A percentile compares a stretch with the other conserved stretches of the same genome.
These are phyloP conservation scores for Glycine soja DNA, from an alignment of 306 rosid species.

Conservation along the genomic window DNA sequence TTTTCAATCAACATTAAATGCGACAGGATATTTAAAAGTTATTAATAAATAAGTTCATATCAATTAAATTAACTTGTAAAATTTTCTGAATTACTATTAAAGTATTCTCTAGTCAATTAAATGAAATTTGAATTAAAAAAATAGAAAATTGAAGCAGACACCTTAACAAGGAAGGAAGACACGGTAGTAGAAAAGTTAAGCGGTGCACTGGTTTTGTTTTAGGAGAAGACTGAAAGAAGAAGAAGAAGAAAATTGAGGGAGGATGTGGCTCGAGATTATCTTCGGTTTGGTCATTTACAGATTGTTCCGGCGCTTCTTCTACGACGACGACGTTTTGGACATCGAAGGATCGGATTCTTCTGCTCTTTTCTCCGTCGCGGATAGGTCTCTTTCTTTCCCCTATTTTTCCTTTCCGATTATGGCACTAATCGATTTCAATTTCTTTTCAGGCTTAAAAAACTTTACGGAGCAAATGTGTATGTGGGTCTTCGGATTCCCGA, in stretches of 20 bases:
- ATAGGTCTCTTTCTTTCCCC: conserved; percentile 48
- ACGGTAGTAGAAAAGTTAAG: neutral
- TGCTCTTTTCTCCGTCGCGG: conserved; percentile 76
- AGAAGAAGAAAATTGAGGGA: neutral
- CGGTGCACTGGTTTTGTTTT: neutral
- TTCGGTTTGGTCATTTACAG: conserved; percentile 68
- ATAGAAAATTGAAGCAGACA: too few relatives aligned
- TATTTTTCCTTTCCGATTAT: neutral
- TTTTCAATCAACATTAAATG: too few relatives aligned
- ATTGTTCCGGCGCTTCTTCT: conserved; percentile 60
- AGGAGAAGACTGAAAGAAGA: neutral
- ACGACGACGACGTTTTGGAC: conserved; percentile 69
- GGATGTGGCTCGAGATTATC: conserved; percentile 74
- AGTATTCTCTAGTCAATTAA: too few relatives aligned
- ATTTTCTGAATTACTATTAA: too few relatives aligned
- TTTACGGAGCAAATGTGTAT: conserved; percentile 72
- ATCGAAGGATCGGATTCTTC: conserved; percentile 68
- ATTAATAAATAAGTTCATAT: too few relatives aligned
- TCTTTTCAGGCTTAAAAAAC: conserved; percentile 66
- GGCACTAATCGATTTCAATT: neutral
- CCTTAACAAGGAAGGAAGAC: too few relatives aligned
- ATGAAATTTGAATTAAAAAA: neutral
- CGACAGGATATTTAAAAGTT: too few relatives aligned
- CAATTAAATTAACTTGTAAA: too few relatives aligned
- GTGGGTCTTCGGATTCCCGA: conserved; percentile 95